Percentiles rank a stretch among this genome's conserved stretches.
phyloP scores from a whole-genome alignment of 306 rosid genomes.

The Luffa aegyptiaca region DNA sequence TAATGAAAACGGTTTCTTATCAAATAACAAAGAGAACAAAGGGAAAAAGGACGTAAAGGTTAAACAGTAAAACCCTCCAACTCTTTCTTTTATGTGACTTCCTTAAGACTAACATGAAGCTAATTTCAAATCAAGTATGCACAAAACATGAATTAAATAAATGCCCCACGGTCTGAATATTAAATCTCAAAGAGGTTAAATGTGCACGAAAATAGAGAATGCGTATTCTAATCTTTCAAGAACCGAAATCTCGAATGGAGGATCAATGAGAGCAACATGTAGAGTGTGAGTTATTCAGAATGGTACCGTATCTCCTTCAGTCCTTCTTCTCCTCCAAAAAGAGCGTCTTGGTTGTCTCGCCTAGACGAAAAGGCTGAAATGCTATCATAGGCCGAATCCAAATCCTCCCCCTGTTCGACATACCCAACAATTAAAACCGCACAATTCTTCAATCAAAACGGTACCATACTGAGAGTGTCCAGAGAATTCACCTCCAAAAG shows the following conservation, averaged over 20 bases:
- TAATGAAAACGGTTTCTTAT: not conserved
- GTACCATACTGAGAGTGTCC: not conserved
- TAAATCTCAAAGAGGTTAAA: not conserved
- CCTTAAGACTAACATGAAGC: not conserved
- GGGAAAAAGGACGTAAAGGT: not conserved
- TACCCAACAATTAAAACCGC: not conserved
- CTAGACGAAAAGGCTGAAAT: constrained; percentile 83
- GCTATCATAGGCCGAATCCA: constrained; percentile 85
- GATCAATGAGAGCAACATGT: not conserved
- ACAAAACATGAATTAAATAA: not conserved
- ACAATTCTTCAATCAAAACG: not conserved
- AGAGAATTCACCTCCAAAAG: constrained; percentile 54
- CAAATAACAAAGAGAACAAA: not conserved
- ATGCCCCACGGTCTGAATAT: not conserved
- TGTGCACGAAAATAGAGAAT: not conserved
- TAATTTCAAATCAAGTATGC: not conserved
- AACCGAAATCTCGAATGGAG: not conserved
- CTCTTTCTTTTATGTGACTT: not conserved
- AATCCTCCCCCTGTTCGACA: constrained; percentile 60
- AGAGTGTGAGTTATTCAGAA: not conserved
- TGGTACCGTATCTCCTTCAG: constrained; percentile 63
- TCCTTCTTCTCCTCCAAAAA: constrained; percentile 83
- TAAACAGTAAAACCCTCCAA: not conserved
- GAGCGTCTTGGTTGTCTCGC: constrained; percentile 77
- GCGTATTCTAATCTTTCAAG: too few relatives aligned